Evolutionary conservation across 1,284 basidiomycete species (phyloP).

Genomic region (Leccinum variabile): DNA sequence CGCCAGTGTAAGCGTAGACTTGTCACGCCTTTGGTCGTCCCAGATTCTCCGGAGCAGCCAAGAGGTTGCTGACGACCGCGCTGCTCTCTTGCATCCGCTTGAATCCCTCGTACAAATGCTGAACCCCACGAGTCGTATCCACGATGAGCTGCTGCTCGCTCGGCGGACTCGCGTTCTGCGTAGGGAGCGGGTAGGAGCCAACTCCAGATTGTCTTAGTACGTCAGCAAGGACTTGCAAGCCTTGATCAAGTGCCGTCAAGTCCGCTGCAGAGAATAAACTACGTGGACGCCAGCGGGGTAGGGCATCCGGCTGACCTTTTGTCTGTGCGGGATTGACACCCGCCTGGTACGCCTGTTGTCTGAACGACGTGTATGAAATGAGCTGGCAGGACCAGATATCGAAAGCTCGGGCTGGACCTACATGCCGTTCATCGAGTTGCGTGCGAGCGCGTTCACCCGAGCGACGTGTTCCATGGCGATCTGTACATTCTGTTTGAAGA

Average conservation of each 20-base stretch:
- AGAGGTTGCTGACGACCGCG: constrained; percentile 39
- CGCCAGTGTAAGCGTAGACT: not conserved
- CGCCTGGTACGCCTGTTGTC: constrained; percentile 46
- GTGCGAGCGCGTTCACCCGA: constrained; percentile 41
- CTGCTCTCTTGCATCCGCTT: constrained; percentile 46
- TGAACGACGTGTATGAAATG: constrained; percentile 18
- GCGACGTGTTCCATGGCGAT: constrained; percentile 40
- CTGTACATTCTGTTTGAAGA: constrained; percentile 48
- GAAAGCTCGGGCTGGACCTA: constrained; percentile 26
- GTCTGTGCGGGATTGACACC: constrained; percentile 42
- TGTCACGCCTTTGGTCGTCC: constrained; percentile 22
- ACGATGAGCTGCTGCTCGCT: constrained; percentile 39
- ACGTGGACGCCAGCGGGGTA: not conserved
- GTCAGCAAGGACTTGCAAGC: constrained; percentile 38
- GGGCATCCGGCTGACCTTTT: constrained; percentile 33
- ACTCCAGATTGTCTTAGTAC: constrained; percentile 43
- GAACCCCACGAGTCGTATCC: constrained; percentile 40
- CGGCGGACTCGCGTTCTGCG: constrained; percentile 14
- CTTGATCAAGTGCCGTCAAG: constrained; percentile 38
- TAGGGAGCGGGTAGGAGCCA: constrained; percentile 43
- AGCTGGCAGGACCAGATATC: not conserved
- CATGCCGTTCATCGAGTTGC: constrained; percentile 42
- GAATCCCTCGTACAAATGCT: constrained; percentile 41
- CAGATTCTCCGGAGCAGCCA: constrained; percentile 18
- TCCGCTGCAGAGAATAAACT: constrained; percentile 34